A percentile compares a stretch with the other conserved stretches of the same genome.
phyloP scores from a whole-genome alignment of 169 alveolate species.

The Perkinsus marinus region DNA sequence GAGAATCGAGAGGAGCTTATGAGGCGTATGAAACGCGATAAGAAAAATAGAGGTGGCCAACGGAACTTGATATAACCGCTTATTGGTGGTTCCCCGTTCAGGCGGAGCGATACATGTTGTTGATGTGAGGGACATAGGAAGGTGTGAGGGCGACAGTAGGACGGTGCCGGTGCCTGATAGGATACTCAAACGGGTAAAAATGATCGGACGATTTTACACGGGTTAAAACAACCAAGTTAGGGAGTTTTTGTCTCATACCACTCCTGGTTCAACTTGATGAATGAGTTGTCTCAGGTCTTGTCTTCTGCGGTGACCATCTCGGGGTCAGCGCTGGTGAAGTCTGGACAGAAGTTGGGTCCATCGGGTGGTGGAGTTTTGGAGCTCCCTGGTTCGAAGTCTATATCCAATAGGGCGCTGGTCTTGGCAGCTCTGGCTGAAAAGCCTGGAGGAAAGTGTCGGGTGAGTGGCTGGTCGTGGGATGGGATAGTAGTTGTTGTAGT shows the following conservation, averaged over 20 bases:
- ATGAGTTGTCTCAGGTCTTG: neutral
- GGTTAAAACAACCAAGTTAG: too few relatives aligned
- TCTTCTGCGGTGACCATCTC: neutral
- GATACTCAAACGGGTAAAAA: neutral
- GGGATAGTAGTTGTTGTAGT: neutral
- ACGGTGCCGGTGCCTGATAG: neutral
- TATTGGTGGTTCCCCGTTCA: neutral
- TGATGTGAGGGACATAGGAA: neutral
- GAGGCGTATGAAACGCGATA: constrained; percentile 2
- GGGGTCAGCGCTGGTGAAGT: neutral
- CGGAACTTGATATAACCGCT: too few relatives aligned
- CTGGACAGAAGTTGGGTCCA: neutral
- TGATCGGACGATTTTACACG: too few relatives aligned
- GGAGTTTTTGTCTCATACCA: neutral
- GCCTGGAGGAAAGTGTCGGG: neutral
- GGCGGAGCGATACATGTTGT: neutral
- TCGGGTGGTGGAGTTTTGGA: neutral
- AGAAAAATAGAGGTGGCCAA: neutral
- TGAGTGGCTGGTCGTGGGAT: neutral
- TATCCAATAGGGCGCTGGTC: constrained; percentile 30
- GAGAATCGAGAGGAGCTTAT: neutral
- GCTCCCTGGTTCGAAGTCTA: constrained; percentile 32
- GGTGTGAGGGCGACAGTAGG: neutral
- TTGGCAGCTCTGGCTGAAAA: constrained; percentile 23
- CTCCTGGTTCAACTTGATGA: too few relatives aligned